Conservation (phyloP, 2,329 filamentous ascomycete genomes). For the Ophiocordyceps australis region DNA sequence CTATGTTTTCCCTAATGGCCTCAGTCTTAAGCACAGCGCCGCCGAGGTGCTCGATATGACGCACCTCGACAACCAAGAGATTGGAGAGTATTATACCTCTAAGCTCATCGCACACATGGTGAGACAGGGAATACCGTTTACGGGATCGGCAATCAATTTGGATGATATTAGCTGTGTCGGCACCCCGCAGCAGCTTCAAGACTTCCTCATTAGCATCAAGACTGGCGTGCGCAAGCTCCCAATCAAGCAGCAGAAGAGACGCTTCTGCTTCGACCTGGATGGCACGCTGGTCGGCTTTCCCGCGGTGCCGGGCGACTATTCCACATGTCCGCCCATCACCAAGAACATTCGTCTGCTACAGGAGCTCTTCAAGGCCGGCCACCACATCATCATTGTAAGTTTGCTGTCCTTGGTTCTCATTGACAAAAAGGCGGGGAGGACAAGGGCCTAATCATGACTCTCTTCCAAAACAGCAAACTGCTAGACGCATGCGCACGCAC, state of each 20-base stretch:
- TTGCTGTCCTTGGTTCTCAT: too few relatives aligned
- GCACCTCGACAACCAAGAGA: too few relatives aligned
- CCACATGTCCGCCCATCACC: constrained; percentile 11
- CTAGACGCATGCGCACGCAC: constrained; percentile 10
- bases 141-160: too few relatives aligned
- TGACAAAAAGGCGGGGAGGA: too few relatives aligned
- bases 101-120: constrained; percentile 6
- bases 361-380: constrained; percentile 10
- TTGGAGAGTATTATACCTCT: constrained; percentile 10
- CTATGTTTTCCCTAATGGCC: too few relatives aligned
- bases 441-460: too few relatives aligned
- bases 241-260: constrained; percentile 8
- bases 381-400: constrained; percentile 12
- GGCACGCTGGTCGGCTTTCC: constrained; percentile 12
- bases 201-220: constrained; percentile 7
- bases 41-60: too few relatives aligned
- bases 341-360: constrained; percentile 11
- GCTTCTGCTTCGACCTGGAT: constrained; percentile 14
- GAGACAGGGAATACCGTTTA: constrained; percentile 5
- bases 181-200: constrained; percentile 10
- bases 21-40: too few relatives aligned
- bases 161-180: constrained; percentile 10
- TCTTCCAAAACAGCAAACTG: constrained; percentile 9
- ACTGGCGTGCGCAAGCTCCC: background rate
- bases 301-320: constrained; percentile 9